Conservation (phyloP, 1,284 basidiomycete species). For the Apiotrichum montevideense region DNA sequence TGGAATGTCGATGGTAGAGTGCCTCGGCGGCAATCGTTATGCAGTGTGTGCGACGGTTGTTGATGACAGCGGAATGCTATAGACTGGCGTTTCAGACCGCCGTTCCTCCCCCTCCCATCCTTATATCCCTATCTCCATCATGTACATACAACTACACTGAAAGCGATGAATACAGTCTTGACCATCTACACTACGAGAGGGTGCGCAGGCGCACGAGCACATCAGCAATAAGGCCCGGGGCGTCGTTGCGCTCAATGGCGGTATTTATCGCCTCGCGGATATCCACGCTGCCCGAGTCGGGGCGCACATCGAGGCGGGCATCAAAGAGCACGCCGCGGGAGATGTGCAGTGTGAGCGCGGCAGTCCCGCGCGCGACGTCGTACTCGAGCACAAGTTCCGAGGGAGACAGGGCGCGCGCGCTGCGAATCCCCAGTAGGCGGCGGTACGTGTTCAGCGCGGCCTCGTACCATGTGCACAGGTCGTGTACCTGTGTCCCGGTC, state of each 20-base stretch:
- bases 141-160: too few relatives aligned
- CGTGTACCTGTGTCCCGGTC: constrained; percentile 48
- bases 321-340: constrained; percentile 30
- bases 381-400: constrained; percentile 70
- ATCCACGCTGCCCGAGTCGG: constrained; percentile 48
- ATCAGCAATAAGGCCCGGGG: constrained; percentile 62
- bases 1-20: too few relatives aligned
- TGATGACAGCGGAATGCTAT: too few relatives aligned
- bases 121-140: too few relatives aligned
- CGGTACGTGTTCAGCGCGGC: constrained; percentile 61
- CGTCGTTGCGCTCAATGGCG: constrained; percentile 62
- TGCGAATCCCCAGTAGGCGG: constrained; percentile 57
- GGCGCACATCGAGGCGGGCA: constrained; percentile 6
- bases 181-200: neutral
- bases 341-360: constrained; percentile 32
- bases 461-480: constrained; percentile 52
- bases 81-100: too few relatives aligned
- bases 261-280: constrained; percentile 58
- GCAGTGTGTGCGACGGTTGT: too few relatives aligned
- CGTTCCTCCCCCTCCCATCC: too few relatives aligned
- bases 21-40: too few relatives aligned
- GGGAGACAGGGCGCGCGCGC: constrained; percentile 58
- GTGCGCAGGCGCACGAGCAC: constrained; percentile 53
- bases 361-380: constrained; percentile 20
- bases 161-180: neutral